Evolutionary conservation across 163 green algal species (phyloP), one percentile per base, ranked within the genome.

Genomic region (Chloromonas sp.): DNA sequence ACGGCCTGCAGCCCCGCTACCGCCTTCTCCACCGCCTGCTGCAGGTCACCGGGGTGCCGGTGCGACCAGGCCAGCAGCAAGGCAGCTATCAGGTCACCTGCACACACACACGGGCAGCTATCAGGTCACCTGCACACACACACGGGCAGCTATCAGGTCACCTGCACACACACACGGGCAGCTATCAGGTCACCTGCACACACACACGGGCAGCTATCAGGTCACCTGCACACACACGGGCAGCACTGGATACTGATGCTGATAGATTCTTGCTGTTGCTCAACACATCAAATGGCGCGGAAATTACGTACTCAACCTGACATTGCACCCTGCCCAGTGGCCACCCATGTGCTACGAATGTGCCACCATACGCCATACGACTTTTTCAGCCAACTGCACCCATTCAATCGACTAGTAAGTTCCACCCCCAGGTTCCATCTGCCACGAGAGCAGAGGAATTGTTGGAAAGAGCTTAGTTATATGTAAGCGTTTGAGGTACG

Each of bases 51-150:
- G 2, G 93, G 93, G 59, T 94, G 85, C 59, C 88, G 86, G 83
- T 94, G 82, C 84, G 92, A 84, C 85, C 91, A 94, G 3, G 88
- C 95, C 71, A 97, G 89, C 82, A 97, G 88, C 86, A 98, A 89
- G 58, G 93, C 91, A 0, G 91, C 84, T 60, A 97, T 89, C 71
- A 98, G 85, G 85, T 98, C 94, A 0, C 94, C 93, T 91, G 85
- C 2, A 59, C 0, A 57, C 66, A 5, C 66, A 74, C 36, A 36
- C 36, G 36, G 58, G 93, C 91, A 0, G 91, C 84, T 60, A 97
- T 89, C 71, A 98, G 85, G 85, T 98, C 94, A 0, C 94, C 93
- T 91, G 85, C 2, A 59, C 0, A 57, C 66, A 5, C 66, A 74
- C 36, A 36, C 36, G 36, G 58, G 93, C 91, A 0, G 91, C 84